phyloP scores from a whole-genome alignment of 1,284 basidiomycete species.

The Cutaneotrichosporon cavernicola region DNA sequence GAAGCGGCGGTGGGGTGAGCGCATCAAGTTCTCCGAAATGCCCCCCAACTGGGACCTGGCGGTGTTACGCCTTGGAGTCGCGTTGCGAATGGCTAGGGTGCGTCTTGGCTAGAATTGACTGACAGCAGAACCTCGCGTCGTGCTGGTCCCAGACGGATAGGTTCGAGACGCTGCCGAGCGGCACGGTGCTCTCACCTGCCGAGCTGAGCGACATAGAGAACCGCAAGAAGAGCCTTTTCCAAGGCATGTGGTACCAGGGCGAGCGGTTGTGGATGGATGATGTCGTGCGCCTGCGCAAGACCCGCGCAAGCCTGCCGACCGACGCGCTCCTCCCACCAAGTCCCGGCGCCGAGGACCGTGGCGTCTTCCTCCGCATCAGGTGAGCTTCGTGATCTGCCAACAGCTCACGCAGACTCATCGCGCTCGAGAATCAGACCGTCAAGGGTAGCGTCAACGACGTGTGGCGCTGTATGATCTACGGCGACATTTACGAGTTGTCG shows the following conservation, averaged over 20 bases:
- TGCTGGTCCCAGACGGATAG: slow-evolving; percentile 46
- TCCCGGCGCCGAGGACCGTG: slow-evolving; percentile 26
- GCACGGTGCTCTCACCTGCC: slow-evolving; percentile 20
- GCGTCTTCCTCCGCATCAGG: slow-evolving; percentile 39
- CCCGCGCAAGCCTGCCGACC: slow-evolving; percentile 30
- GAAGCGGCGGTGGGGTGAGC: slow-evolving; percentile 34
- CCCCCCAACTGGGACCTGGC: slow-evolving; percentile 32
- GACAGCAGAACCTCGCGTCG: slow-evolving; percentile 32
- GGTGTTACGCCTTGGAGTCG: slow-evolving; percentile 35
- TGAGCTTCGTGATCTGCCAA: slow-evolving; percentile 14
- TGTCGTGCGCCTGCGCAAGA: slow-evolving; percentile 64
- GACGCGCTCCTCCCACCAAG: slow-evolving; percentile 26
- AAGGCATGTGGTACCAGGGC: slow-evolving; percentile 83
- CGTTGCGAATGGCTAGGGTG: slow-evolving; percentile 36
- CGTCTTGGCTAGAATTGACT: slow-evolving; percentile 19
- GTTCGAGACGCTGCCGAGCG: slow-evolving; percentile 30
- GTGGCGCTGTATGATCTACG: slow-evolving; percentile 41
- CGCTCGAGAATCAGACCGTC: slow-evolving; percentile 7
- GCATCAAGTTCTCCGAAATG: slow-evolving; percentile 36
- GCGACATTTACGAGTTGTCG: slow-evolving; percentile 40
- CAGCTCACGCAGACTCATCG: slow-evolving; percentile 10
- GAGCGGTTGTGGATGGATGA: slow-evolving; percentile 86
- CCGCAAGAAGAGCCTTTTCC: slow-evolving; percentile 48
- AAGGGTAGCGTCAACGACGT: neutral
- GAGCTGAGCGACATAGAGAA: slow-evolving; percentile 31